Percentiles rank a stretch among this genome's conserved stretches.
phyloP scores from a whole-genome alignment of 805 yeast species.

The Scheffersomyces amazonensis region DNA sequence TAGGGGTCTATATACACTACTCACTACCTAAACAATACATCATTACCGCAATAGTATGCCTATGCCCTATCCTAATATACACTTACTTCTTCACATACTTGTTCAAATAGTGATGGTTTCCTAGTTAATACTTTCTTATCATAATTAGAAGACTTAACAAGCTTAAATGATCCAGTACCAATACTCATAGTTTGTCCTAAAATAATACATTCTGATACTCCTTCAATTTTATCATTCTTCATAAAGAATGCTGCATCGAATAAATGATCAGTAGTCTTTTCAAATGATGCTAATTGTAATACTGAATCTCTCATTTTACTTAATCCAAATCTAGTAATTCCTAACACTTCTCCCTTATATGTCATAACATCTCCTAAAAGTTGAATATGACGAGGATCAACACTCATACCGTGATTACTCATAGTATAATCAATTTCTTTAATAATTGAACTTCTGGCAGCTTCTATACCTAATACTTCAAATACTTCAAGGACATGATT shows the following conservation, averaged over 20 bases:
- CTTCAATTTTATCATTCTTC: slow-evolving; percentile 94
- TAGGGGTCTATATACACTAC: too few relatives aligned
- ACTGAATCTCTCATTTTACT: slow-evolving; percentile 99
- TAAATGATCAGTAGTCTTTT: slow-evolving; percentile 96
- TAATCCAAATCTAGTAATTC: slow-evolving; percentile 96
- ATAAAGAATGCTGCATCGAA: slow-evolving; percentile 97
- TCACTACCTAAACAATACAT: too few relatives aligned
- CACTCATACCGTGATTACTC: slow-evolving; percentile 99
- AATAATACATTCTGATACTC: slow-evolving; percentile 96
- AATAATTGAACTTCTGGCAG: slow-evolving; percentile 91
- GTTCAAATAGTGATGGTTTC: slow-evolving; percentile 48
- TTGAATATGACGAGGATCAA: slow-evolving; percentile 99
- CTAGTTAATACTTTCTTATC: slow-evolving; percentile 39
- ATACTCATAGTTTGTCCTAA: slow-evolving; percentile 96
- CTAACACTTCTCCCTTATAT: slow-evolving; percentile 95
- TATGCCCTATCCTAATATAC: too few relatives aligned
- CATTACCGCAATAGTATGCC: too few relatives aligned
- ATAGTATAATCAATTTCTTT: slow-evolving; percentile 95
- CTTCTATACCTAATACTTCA: slow-evolving; percentile 93
- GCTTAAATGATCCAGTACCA: slow-evolving; percentile 95
- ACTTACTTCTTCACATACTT: slow-evolving; percentile 4
- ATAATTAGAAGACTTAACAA: slow-evolving; percentile 58
- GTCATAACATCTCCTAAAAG: slow-evolving; percentile 98
- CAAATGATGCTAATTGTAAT: slow-evolving; percentile 93
- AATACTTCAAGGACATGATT: slow-evolving; percentile 91